Conservation (phyloP, 768 basidiomycete genomes). For the Lactarius indigo region DNA sequence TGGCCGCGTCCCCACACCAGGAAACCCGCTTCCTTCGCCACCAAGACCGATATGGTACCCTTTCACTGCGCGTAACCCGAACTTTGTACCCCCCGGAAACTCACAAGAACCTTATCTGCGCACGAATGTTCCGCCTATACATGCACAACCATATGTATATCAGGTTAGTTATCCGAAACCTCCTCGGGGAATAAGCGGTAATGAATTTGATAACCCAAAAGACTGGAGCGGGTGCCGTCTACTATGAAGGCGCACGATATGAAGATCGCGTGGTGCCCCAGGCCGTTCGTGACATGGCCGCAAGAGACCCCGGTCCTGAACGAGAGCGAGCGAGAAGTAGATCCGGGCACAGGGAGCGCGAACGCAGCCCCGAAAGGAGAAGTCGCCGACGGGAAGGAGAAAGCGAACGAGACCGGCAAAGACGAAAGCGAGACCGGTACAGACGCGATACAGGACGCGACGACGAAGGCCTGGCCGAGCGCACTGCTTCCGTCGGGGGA, state of each 20-base stretch:
- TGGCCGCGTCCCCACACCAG: constrained; percentile 8
- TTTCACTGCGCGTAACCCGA: constrained; percentile 18
- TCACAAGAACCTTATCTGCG: constrained; percentile 21
- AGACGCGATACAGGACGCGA: constrained; percentile 10
- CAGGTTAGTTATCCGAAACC: constrained; percentile 12
- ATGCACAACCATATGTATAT: constrained; percentile 12
- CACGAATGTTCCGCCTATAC: constrained; percentile 9
- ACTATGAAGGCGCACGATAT: constrained; percentile 16
- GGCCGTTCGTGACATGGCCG: constrained; percentile 10
- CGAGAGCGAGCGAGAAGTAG: constrained; percentile 12
- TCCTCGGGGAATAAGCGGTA: background rate
- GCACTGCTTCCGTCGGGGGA: background rate
- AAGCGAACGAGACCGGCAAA: constrained; percentile 5
- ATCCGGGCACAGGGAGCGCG: constrained; percentile 17
- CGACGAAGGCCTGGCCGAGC: constrained; percentile 1
- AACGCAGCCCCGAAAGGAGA: constrained; percentile 15
- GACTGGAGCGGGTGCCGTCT: constrained; percentile 20
- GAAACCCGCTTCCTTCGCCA: constrained; percentile 18
- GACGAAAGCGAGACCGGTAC: constrained; percentile 13
- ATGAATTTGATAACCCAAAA: background rate
- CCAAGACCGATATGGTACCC: constrained; percentile 14
- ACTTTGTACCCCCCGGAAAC: constrained; percentile 13
- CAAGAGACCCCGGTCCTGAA: constrained; percentile 4
- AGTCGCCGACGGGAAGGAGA: constrained; percentile 19
- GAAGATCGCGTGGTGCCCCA: constrained; percentile 21